phyloP scores from a whole-genome alignment of 2,329 filamentous ascomycete genomes.

The Onygenales sp. region DNA sequence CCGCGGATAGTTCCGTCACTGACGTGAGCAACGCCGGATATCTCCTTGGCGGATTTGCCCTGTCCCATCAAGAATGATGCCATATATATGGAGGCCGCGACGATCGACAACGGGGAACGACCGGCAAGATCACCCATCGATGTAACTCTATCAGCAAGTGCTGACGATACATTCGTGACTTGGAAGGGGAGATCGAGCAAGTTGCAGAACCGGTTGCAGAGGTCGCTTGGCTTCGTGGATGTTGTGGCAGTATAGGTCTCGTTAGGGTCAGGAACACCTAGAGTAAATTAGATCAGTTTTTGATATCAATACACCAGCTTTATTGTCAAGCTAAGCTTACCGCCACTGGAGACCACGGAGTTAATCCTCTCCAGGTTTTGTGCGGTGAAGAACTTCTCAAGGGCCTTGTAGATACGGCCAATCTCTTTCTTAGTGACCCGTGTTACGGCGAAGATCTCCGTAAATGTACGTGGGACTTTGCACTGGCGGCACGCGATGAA shows the following conservation, averaged over 20 bases:
- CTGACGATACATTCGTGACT: constrained; percentile 70
- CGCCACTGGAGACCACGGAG: constrained; percentile 42
- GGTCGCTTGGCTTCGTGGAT: constrained; percentile 70
- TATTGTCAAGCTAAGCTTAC: constrained; percentile 32
- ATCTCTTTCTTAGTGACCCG: constrained; percentile 97
- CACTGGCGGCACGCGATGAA: constrained; percentile 95
- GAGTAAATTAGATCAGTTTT: neutral
- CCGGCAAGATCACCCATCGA: constrained; percentile 75
- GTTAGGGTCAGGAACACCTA: constrained; percentile 37
- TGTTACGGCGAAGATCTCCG: constrained; percentile 87
- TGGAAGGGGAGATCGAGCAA: constrained; percentile 66
- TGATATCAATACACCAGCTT: neutral
- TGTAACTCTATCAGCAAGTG: constrained; percentile 68
- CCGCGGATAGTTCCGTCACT: constrained; percentile 96
- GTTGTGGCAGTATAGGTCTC: constrained; percentile 61
- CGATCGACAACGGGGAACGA: constrained; percentile 85
- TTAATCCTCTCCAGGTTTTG: constrained; percentile 53
- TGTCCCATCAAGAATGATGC: constrained; percentile 78
- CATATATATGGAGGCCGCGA: constrained; percentile 95
- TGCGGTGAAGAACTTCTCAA: constrained; percentile 79
- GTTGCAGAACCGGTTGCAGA: constrained; percentile 84
- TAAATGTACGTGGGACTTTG: constrained; percentile 77
- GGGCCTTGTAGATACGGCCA: constrained; percentile 83
- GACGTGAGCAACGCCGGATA: constrained; percentile 74
- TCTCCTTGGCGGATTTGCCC: constrained; percentile 71